phyloP scores from a whole-genome alignment of 2,329 filamentous ascomycete species.

The Talaromyces sp. region DNA sequence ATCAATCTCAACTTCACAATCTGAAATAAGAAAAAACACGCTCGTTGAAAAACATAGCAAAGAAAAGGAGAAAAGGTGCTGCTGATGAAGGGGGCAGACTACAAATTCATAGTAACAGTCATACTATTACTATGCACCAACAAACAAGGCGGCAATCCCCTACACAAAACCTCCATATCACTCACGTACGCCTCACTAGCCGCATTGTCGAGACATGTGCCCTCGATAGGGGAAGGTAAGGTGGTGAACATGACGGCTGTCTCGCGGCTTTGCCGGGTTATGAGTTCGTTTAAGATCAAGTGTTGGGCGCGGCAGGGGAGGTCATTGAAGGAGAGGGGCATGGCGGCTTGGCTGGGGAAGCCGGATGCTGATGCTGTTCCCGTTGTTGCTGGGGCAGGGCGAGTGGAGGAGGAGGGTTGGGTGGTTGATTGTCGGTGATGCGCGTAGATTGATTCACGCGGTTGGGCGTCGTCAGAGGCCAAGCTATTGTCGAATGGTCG shows the following conservation, averaged over 20 bases:
- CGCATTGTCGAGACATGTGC: slow-evolving; percentile 68
- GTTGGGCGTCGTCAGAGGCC: slow-evolving; percentile 17
- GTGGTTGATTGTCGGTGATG: slow-evolving; percentile 29
- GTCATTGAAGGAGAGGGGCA: slow-evolving; percentile 81
- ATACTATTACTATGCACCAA: slow-evolving; percentile 85
- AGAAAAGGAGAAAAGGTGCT: slow-evolving; percentile 15
- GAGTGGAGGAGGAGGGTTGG: slow-evolving; percentile 20
- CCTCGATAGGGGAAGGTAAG: slow-evolving; percentile 74
- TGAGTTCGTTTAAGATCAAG: slow-evolving; percentile 81
- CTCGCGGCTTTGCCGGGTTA: slow-evolving; percentile 64
- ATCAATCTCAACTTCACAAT: not conserved
- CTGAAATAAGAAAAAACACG: not conserved
- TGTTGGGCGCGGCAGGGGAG: slow-evolving; percentile 81
- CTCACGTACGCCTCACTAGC: slow-evolving; percentile 73
- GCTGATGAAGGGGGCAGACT: not conserved
- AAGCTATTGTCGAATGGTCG: not conserved
- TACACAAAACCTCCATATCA: slow-evolving; percentile 75
- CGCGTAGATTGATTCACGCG: slow-evolving; percentile 40
- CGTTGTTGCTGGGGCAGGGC: slow-evolving; percentile 23
- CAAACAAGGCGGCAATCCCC: slow-evolving; percentile 71
- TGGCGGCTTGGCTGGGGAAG: slow-evolving; percentile 58
- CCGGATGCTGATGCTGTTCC: slow-evolving; percentile 37
- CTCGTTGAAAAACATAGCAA: not conserved
- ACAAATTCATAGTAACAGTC: slow-evolving; percentile 66
- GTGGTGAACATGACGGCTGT: slow-evolving; percentile 83